Evolutionary conservation across 2,329 filamentous ascomycete species (phyloP), one percentile per base, ranked within the genome.

Genomic region (Neurospora crassa): DNA sequence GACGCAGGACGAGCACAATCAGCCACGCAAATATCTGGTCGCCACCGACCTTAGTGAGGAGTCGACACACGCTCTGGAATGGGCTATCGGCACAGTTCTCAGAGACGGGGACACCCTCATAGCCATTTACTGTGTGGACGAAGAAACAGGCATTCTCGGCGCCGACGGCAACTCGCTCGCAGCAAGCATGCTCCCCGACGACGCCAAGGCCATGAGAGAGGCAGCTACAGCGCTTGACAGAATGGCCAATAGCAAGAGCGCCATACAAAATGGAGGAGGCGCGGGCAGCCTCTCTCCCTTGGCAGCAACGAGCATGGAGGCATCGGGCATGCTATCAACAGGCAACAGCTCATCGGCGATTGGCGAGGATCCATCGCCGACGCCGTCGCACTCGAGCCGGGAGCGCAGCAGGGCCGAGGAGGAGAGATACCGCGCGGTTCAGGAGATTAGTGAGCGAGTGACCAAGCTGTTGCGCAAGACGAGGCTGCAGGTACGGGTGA

Each of bases 31-130:
- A 77, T 99, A 98, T 79, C 84, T 99, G 18, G 94, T 97, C n/a
- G 95, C 96, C 3, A 97, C 93, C 0, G 96, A 99, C 80, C 83
- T 98, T 3, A 97, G 94, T 76, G 92, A 96, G 45, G 96, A 99
- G 82, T 94, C 95, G 5, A 92, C 93, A 7, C 96, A 98, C 79
- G 96, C 96, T 1, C 85, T 99, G 41, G 96, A 99, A 80, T 99
- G 96, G 96, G 96, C 95, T 0, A 94, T 99, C 71, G 96, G 96
- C 8, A 98, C 95, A 0, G 94, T 98, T 6, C 85, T 99, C 40
- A 89, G 96, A 68, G 94, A 98, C 76, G 96, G 96, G 8, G 96
- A 99, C 79, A 98, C 95, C 0, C 85, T 99, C 43, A 90, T 97
- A 73, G 94, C 93, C 2, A 93, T 98, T 67, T 97, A 96, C 82